phyloP scores from a whole-genome alignment of 2,329 filamentous ascomycete genomes.

The Sporothrix curviconia region DNA sequence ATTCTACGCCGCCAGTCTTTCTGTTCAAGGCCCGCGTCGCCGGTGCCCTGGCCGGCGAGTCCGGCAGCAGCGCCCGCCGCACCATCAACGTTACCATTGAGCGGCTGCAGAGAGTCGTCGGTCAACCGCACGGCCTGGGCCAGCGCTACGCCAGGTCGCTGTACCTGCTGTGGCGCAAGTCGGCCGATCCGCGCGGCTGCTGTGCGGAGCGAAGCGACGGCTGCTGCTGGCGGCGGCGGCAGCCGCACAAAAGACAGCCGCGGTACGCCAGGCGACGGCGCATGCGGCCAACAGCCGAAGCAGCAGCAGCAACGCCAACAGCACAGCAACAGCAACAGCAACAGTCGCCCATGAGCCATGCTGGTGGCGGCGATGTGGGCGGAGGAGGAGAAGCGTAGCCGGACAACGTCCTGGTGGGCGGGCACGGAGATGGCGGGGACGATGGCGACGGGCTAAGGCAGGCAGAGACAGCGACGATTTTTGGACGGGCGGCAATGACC shows the following conservation, averaged over 20 bases:
- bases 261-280: neutral
- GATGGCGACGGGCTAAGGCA: no score
- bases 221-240: no score
- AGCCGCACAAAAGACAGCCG: conserved; percentile 8
- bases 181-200: conserved; percentile 1
- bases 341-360: no score
- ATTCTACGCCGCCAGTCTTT: conserved; percentile 61
- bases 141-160: conserved; percentile 55
- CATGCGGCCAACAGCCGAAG: neutral
- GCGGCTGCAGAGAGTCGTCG: conserved; percentile 52
- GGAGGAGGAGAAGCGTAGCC: no score
- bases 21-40: conserved; percentile 58
- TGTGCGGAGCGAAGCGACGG: neutral
- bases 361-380: no score
- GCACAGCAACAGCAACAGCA: neutral
- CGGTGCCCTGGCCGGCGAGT: conserved; percentile 49
- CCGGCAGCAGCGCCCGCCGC: conserved; percentile 49
- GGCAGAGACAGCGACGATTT: no score
- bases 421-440: no score
- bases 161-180: conserved; percentile 51
- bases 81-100: conserved; percentile 54
- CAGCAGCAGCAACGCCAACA: neutral
- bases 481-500: no score
- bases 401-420: no score
- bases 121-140: conserved; percentile 52